A percentile compares a stretch with the other conserved stretches of the same genome.
These are phyloP conservation scores for Stevia rebaudiana DNA, from an alignment of 140 eudicot species.

Conservation along the genomic window DNA sequence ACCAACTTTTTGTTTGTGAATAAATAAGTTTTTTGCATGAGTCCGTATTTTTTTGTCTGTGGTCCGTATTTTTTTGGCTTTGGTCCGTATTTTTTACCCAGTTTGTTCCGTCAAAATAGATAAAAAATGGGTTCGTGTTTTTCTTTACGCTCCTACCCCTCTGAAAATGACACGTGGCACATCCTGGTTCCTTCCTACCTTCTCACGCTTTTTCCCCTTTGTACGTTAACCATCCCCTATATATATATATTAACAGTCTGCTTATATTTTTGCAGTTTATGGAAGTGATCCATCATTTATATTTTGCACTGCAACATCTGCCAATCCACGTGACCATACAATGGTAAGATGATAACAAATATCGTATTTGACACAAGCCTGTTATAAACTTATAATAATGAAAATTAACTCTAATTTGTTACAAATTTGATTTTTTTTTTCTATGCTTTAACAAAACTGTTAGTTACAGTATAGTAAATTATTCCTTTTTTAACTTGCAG, in stretches of 20 bases:
- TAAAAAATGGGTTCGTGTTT: no score
- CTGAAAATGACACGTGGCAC: no score
- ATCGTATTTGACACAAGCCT: not conserved
- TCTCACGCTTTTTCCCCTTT: no score
- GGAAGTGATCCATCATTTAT: constrained; percentile 87
- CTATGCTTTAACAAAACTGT: constrained; percentile 2
- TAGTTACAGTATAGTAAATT: not conserved
- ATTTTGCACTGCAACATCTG: constrained; percentile 93
- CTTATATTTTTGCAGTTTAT: constrained; percentile 56
- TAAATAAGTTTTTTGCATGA: no score
- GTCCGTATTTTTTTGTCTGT: no score
- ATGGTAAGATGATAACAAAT: constrained; percentile 45
- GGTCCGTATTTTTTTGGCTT: no score
- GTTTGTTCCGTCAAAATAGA: no score
- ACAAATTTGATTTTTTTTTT: not conserved
- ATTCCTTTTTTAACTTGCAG: constrained; percentile 23
- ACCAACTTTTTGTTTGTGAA: no score
- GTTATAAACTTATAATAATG: constrained; percentile 5
- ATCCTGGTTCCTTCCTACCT: no score
- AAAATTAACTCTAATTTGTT: not conserved
- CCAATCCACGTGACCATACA: constrained; percentile 79
- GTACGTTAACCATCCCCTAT: no score
- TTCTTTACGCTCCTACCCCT: no score
- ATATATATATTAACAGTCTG: not conserved
- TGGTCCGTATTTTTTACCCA: no score